phyloP scores from a whole-genome alignment of 2,329 filamentous ascomycete species.

The Fusarium oligoseptatum region DNA sequence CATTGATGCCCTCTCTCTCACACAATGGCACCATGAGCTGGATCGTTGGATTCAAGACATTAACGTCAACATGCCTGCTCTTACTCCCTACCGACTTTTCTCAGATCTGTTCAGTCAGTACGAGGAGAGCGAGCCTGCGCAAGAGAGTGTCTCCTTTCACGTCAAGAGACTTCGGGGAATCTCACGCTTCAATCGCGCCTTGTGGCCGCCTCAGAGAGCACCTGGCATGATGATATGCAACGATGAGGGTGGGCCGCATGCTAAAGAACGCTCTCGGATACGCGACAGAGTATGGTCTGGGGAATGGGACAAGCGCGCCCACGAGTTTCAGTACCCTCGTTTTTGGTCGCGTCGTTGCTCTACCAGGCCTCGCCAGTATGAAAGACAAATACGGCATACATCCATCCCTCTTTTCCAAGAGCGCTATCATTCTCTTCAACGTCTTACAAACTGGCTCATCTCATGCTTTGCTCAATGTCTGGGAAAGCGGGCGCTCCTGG shows the following conservation, averaged over 20 bases:
- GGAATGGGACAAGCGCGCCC: constrained; percentile 43
- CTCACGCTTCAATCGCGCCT: constrained; percentile 47
- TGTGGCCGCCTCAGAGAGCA: constrained; percentile 52
- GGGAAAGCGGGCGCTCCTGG: constrained; percentile 54
- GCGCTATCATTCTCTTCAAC: constrained; percentile 52
- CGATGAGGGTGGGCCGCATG: constrained; percentile 41
- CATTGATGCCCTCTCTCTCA: constrained; percentile 52
- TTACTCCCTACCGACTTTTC: constrained; percentile 50
- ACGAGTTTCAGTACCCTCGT: constrained; percentile 49
- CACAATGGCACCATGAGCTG: constrained; percentile 51
- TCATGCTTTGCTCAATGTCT: constrained; percentile 51
- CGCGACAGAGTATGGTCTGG: constrained; percentile 48
- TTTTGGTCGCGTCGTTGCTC: constrained; percentile 46
- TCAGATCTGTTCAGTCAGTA: constrained; percentile 51
- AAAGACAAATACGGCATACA: constrained; percentile 37
- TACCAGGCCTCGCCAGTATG: constrained; percentile 45
- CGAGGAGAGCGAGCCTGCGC: constrained; percentile 46
- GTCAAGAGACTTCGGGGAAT: constrained; percentile 51
- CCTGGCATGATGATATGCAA: constrained; percentile 53
- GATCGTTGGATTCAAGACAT: constrained; percentile 47
- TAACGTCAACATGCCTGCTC: constrained; percentile 26
- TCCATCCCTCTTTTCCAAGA: constrained; percentile 49
- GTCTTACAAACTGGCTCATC: constrained; percentile 48
- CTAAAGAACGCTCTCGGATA: constrained; percentile 33
- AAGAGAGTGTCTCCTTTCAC: constrained; percentile 48